Base-by-base conservation (phyloP, 192 early-diverging fungal genomes). In the Coemansia sp. region DNA sequence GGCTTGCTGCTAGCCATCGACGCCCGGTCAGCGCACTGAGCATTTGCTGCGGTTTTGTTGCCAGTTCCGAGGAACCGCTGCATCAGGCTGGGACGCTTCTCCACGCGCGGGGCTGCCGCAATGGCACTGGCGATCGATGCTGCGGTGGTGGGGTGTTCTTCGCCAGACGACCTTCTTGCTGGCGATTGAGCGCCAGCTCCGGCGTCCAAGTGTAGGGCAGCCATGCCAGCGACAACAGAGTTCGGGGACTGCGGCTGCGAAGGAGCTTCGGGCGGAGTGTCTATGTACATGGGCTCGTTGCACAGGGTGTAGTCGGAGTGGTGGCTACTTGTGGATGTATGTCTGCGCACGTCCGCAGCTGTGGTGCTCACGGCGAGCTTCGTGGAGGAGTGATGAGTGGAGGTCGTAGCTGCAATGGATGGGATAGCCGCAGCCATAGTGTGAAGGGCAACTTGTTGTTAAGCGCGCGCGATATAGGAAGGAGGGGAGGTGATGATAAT, bases 21-120 rank as follows among this genome's bases (percentile, higher is more conserved):
- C 40, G 35, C 17, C 10, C 62, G 55, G 55, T 58, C 55, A 16
- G 55, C 32, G 21, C 55, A 58, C 55, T 58, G 55, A 2, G 55
- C 3, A 7, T 6, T 33, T 35, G 55, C 28, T 17, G 47, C 64
- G 62, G 16, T 47, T 37, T 63, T 62, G 60, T 16, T 57, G 38
- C 64, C 64, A 4, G 79, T 47, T 65, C 80, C 80, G 23, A 84
- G 73, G 57, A 84, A 84, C 16, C 81, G 66, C 68, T 74, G 70
- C 81, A 84, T 84, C 30, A 84, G 74, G 67, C 81, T 84, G 30
- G 81, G 81, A 0, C 76, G 76, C 68, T 74, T 73, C 49, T 82
- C 80, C 14, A 77, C 59, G 58, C 72, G 80, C 21, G 80, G 80
- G 37, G 80, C 58, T 3, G 69, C 46, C 8, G 77, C 75, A 17